A percentile compares a stretch with the other conserved stretches of the same genome.
Evolutionary conservation across 345 rosid genomes (phyloP).

Genomic region (Eucalyptus victrix): DNA sequence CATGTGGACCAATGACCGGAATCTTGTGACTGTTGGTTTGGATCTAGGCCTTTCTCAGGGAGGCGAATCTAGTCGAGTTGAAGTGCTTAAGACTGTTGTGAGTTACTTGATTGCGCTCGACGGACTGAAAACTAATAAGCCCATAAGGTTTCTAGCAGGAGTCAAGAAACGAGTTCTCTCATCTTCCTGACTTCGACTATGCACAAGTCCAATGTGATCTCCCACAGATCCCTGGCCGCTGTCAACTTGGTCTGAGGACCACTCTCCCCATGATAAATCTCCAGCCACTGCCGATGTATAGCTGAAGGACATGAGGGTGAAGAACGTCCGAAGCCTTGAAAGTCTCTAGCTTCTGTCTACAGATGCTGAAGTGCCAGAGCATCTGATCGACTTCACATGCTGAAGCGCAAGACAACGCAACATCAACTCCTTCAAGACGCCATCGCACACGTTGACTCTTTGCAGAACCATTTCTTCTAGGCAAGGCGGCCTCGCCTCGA

Average conservation of each 20-base stretch:
- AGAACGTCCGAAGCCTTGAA: background rate
- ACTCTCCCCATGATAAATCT: background rate
- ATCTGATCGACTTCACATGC: background rate
- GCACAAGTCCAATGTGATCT: background rate
- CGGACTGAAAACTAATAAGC: background rate
- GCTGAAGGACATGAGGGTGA: background rate
- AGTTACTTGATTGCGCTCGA: background rate
- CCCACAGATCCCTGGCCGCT: background rate
- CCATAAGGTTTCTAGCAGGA: background rate
- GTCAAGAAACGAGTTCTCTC: background rate
- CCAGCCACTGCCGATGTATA: background rate
- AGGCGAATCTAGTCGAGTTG: background rate
- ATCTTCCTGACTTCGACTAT: background rate
- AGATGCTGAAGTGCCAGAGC: background rate
- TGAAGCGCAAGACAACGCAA: background rate
- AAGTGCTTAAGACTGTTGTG: background rate
- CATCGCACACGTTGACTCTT: background rate
- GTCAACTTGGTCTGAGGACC: background rate
- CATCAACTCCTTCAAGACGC: background rate
- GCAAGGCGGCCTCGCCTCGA: background rate
- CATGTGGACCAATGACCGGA: background rate
- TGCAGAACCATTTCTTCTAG: background rate
- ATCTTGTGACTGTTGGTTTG: background rate
- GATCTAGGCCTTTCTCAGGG: background rate
- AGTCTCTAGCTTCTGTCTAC: background rate